These are phyloP conservation scores for Lachnellula suecica DNA, from an alignment of 2,329 filamentous ascomycete genomes.

Conservation along the genomic window DNA sequence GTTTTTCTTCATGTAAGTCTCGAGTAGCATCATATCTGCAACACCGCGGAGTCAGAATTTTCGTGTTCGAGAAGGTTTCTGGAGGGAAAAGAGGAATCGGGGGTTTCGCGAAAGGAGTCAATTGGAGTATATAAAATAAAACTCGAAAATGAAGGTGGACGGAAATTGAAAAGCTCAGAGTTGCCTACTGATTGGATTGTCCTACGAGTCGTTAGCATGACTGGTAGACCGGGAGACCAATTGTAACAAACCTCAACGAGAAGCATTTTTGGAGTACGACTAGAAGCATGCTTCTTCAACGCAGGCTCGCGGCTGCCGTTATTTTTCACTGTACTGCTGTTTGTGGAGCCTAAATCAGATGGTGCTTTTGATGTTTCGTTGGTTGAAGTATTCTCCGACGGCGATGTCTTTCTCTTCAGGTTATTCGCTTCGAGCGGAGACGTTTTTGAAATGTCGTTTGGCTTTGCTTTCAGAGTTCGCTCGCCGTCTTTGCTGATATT, in stretches of 20 bases:
- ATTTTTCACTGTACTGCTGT: background rate
- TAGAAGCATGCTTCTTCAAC: too few relatives aligned
- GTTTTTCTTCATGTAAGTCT: slow-evolving; percentile 28
- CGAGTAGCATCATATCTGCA: slow-evolving; percentile 36
- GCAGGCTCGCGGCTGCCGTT: background rate
- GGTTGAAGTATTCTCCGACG: too few relatives aligned
- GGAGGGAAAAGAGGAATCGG: too few relatives aligned
- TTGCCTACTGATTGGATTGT: slow-evolving; percentile 4
- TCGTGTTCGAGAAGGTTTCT: background rate
- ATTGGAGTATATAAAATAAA: too few relatives aligned
- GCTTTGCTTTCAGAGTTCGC: too few relatives aligned
- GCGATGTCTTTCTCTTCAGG: too few relatives aligned
- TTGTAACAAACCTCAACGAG: slow-evolving; percentile 21
- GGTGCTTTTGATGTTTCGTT: too few relatives aligned
- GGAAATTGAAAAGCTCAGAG: background rate
- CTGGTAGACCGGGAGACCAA: background rate
- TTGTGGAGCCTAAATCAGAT: too few relatives aligned
- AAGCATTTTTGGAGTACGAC: slow-evolving; percentile 17
- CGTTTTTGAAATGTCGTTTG: too few relatives aligned
- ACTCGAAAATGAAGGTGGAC: slow-evolving; percentile 9
- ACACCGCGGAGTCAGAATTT: background rate
- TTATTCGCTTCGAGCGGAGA: too few relatives aligned
- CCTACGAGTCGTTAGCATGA: background rate
- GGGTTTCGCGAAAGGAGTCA: too few relatives aligned
- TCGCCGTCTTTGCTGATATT: background rate